Evolutionary conservation across 2,329 filamentous ascomycete species (phyloP), one percentile per base, ranked within the genome.

Genomic region (Venturia nashicola): DNA sequence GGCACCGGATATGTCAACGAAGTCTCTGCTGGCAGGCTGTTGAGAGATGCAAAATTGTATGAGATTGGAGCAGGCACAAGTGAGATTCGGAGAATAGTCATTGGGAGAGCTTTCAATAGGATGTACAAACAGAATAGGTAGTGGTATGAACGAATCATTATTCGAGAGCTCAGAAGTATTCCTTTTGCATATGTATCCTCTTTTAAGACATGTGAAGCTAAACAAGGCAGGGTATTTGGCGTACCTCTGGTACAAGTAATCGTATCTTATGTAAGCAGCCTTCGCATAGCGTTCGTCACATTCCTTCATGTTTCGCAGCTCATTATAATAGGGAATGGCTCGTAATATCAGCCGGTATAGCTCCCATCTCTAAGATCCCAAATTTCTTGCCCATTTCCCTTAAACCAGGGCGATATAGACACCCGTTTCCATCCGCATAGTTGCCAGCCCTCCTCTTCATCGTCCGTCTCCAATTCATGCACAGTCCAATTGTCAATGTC

Each of bases 1-100:
- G 94, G 93, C 0, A 97, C 93, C 85, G 93, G 93, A 3, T 97
- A 97, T 72, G 85, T 96, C 69, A 96, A 97, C 75, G 94, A 99
- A 77, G 91, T 97, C 78, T 87, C 91, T 0, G 92, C 91, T 0
- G 95, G 92, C 27, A 81, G 93, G 67, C 82, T 97, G 68, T 76
- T 97, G 69, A 78, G 94, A 71, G 86, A 88, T 76, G 85, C 86
- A 4, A 88, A 88, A 73, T 75, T 99, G 66, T 99, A 99, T 74
- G 94, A 97, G 77, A 97, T 99, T 73, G 94, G 94, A 1, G 94
- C 94, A 5, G 94, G 94, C 6, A 97, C 94, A 3, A 96, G 91
- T 66, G 94, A 99, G 78, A 87, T 99, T 61, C 82, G 94, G 68
- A 82, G 92, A 68, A 95, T 97, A 85, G 91, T 99, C 5, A 96